Evolutionary conservation across 1,284 basidiomycete species (phyloP).

Genomic region (Bjerkandera adusta): DNA sequence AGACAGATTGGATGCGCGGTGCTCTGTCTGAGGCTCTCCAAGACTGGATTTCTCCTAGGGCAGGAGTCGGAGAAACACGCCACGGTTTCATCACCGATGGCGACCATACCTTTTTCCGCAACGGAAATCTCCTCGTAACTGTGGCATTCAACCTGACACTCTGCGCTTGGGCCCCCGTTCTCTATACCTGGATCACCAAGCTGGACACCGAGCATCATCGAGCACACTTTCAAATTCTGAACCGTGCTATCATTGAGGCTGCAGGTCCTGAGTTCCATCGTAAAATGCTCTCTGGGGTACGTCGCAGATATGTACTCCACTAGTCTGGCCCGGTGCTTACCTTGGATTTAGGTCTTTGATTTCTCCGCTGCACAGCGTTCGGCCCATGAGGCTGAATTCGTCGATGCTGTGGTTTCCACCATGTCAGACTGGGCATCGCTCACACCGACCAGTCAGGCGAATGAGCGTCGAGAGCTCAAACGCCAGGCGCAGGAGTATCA

Average conservation of each 20-base stretch:
- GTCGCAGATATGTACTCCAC: no score
- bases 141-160: neutral
- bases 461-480: neutral
- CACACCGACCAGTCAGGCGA: neutral
- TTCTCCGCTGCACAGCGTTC: conserved; percentile 11
- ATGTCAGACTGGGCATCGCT: neutral
- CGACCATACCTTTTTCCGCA: conserved; percentile 9
- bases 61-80: no score
- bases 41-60: no score
- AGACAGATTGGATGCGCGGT: neutral
- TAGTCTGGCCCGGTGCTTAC: neutral
- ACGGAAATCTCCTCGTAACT: conserved; percentile 7
- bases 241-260: conserved; percentile 1
- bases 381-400: conserved; percentile 9
- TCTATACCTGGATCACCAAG: conserved; percentile 7
- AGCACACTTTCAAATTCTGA: conserved; percentile 7
- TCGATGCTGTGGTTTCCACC: neutral
- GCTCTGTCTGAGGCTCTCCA: no score
- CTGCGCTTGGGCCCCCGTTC: conserved; percentile 8
- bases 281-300: conserved; percentile 4
- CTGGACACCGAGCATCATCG: conserved; percentile 8
- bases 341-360: conserved; percentile 8
- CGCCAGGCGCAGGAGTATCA: conserved; percentile 5
- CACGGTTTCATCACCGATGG: conserved; percentile 13
- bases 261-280: conserved; percentile 4